Conservation (phyloP, 1,284 basidiomycete species). For the Ustilago sp. region DNA sequence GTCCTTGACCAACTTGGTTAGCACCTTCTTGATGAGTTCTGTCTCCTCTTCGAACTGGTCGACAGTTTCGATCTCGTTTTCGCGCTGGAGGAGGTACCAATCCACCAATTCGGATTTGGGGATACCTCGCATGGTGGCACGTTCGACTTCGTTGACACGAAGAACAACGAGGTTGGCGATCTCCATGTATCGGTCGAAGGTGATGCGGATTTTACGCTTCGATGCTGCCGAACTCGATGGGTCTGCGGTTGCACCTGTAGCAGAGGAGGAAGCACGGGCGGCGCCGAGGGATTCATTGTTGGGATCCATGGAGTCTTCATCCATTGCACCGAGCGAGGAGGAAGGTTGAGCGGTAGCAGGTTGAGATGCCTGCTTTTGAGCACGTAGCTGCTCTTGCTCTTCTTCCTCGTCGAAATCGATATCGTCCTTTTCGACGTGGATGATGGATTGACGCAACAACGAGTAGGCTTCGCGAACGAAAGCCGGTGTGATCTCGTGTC, state of each 20-base stretch:
- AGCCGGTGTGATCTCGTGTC: constrained; percentile 79
- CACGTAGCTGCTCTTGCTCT: constrained; percentile 70
- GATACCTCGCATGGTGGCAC: constrained; percentile 80
- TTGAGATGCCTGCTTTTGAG: background rate
- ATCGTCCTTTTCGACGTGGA: constrained; percentile 99
- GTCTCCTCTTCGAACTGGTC: constrained; percentile 93
- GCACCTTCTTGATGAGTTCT: constrained; percentile 87
- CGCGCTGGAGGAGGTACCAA: constrained; percentile 90
- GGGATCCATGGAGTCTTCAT: constrained; percentile 73
- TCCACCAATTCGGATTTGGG: constrained; percentile 84
- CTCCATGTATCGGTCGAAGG: constrained; percentile 92
- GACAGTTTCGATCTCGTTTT: constrained; percentile 83
- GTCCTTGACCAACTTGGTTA: constrained; percentile 88
- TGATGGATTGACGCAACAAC: constrained; percentile 94
- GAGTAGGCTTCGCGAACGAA: constrained; percentile 96
- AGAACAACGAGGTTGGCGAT: constrained; percentile 89
- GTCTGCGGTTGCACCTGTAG: constrained; percentile 56
- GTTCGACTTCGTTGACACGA: constrained; percentile 83
- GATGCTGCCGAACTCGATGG: constrained; percentile 30
- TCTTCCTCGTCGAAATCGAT: constrained; percentile 97
- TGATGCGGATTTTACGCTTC: constrained; percentile 81
- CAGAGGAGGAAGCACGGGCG: constrained; percentile 47
- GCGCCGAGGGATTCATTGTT: constrained; percentile 73
- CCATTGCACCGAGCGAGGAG: constrained; percentile 46
- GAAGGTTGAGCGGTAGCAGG: constrained; percentile 26